These are phyloP conservation scores for Aaosphaeria arxii DNA, from an alignment of 2,329 filamentous ascomycete genomes.

Conservation along the genomic window DNA sequence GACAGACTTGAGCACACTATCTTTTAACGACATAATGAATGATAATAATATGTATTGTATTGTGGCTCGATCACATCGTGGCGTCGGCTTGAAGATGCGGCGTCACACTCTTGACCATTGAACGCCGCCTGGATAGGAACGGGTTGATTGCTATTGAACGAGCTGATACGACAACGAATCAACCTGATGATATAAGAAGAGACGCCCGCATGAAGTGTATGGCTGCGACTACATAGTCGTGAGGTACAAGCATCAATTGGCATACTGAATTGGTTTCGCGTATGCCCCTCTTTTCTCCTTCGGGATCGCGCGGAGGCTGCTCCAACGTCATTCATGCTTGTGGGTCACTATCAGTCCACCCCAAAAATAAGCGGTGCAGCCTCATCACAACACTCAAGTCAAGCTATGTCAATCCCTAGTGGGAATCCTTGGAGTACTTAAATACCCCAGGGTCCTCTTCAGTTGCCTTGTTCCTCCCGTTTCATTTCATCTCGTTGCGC, in stretches of 20 bases:
- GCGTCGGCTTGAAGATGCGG: neutral
- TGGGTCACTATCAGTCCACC: neutral
- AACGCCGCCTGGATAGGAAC: too few relatives aligned
- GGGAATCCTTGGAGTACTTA: neutral
- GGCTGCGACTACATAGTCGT: neutral
- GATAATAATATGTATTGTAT: neutral
- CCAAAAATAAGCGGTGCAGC: neutral
- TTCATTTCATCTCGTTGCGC: neutral
- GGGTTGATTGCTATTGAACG: too few relatives aligned
- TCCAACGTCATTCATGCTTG: neutral
- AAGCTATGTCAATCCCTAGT: neutral
- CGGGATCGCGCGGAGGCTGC: neutral
- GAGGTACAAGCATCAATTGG: neutral
- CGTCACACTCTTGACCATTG: too few relatives aligned
- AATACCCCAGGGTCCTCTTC: neutral
- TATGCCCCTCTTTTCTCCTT: neutral
- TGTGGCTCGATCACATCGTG: conserved; percentile 1
- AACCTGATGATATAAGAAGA: too few relatives aligned
- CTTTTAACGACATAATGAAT: neutral
- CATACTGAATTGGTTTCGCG: too few relatives aligned
- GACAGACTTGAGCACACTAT: neutral
- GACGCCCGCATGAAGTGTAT: neutral
- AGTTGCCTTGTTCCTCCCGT: neutral
- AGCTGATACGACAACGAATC: too few relatives aligned
- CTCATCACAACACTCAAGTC: neutral